Evolutionary conservation across 805 yeast genomes (phyloP).

Genomic region (Saccharomycopsis guyanensis): DNA sequence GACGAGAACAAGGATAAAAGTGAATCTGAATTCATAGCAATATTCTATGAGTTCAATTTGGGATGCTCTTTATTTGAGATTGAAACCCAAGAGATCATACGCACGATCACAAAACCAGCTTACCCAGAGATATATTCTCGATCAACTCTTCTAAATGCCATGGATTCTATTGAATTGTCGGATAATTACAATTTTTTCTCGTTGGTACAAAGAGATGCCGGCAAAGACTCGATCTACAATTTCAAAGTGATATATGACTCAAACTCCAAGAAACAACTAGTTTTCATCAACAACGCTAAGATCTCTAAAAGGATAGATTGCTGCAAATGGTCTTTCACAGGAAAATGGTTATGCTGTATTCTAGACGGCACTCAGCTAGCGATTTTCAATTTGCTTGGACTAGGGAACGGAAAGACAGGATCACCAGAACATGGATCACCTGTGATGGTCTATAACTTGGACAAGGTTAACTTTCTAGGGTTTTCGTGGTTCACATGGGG

Average conservation of each 20-base stretch:
- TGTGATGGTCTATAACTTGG: background rate
- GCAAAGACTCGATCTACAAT: slow-evolving; percentile 5
- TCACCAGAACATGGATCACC: background rate
- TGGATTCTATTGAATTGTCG: background rate
- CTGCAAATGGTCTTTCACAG: slow-evolving; percentile 10
- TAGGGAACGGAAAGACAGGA: background rate
- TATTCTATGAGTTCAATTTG: slow-evolving; percentile 7
- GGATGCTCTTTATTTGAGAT: too few relatives aligned
- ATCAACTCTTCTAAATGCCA: background rate
- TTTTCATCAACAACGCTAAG: background rate
- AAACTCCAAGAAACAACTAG: background rate
- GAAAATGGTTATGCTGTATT: slow-evolving; percentile 14
- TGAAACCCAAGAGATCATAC: too few relatives aligned
- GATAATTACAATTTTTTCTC: background rate
- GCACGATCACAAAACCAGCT: slow-evolving; percentile 8
- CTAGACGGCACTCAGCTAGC: background rate
- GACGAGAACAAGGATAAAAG: background rate
- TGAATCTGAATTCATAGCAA: background rate
- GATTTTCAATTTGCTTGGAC: slow-evolving; percentile 11
- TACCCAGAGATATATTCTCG: background rate
- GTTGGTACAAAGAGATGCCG: slow-evolving; percentile 3
- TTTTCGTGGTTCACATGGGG: slow-evolving; percentile 1
- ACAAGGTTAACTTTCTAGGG: slow-evolving; percentile 2
- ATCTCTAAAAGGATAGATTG: background rate
- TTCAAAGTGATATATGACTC: background rate